phyloP scores from a whole-genome alignment of 2,329 filamentous ascomycete genomes.

The Lasiodiplodia citricola region DNA sequence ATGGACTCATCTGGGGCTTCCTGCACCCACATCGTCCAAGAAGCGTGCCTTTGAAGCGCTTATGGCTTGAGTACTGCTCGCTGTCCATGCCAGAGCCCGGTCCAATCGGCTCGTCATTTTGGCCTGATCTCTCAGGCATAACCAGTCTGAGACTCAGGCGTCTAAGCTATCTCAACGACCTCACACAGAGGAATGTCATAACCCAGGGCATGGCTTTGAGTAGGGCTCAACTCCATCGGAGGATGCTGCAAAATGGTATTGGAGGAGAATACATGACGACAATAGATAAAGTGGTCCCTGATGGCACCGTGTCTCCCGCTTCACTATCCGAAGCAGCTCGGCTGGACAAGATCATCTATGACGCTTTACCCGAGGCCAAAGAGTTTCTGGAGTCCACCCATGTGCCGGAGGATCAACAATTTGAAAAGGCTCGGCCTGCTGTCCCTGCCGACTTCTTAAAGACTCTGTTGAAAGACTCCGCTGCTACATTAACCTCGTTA shows the following conservation, averaged over 20 bases:
- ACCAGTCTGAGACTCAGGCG: conserved; percentile 44
- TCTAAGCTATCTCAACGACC: conserved; percentile 12
- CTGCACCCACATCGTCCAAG: conserved; percentile 41
- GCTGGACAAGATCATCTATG: conserved; percentile 31
- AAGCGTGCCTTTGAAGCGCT: conserved; percentile 41
- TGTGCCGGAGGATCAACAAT: conserved; percentile 14
- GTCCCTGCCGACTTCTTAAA: neutral
- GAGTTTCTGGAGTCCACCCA: conserved; percentile 30
- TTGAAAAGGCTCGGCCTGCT: neutral
- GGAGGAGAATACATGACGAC: conserved; percentile 40
- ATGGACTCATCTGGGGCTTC: conserved; percentile 47
- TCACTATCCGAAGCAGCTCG: neutral
- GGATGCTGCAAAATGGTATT: conserved; percentile 38
- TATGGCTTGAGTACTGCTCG: conserved; percentile 55
- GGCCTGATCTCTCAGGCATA: conserved; percentile 39
- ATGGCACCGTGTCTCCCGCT: neutral
- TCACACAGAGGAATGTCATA: neutral
- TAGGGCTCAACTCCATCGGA: neutral
- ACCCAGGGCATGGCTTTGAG: conserved; percentile 5
- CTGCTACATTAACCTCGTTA: conserved; percentile 38
- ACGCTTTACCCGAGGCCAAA: conserved; percentile 34
- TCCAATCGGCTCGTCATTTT: conserved; percentile 21
- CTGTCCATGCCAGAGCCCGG: conserved; percentile 35
- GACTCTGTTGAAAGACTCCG: conserved; percentile 30
- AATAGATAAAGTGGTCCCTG: conserved; percentile 27